A percentile compares a stretch with the other conserved stretches of the same genome.
phyloP scores from a whole-genome alignment of 805 yeast genomes.

The Hermanozyma aechmeae region DNA sequence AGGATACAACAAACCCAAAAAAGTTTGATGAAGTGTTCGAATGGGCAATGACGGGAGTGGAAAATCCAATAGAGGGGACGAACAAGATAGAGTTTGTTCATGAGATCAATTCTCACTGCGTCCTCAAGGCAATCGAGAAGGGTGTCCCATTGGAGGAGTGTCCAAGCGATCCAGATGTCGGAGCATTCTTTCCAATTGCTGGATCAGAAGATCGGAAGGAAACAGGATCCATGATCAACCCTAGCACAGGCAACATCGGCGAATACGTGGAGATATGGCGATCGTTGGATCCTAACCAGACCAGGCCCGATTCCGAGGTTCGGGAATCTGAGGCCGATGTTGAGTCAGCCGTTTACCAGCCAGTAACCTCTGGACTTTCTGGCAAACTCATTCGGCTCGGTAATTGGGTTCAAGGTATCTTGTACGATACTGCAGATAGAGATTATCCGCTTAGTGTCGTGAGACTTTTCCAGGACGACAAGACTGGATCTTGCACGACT shows the following conservation, averaged over 20 bases:
- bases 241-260: constrained; percentile 30
- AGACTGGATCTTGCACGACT: constrained; percentile 11
- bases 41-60: constrained; percentile 50
- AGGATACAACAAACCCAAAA: no score
- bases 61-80: constrained; percentile 23
- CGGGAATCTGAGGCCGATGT: constrained; percentile 10
- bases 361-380: no score
- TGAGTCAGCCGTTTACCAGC: no score
- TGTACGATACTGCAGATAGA: constrained; percentile 16
- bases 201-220: constrained; percentile 37
- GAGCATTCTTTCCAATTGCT: constrained; percentile 31
- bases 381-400: constrained; percentile 43
- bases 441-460: constrained; percentile 18
- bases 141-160: constrained; percentile 23
- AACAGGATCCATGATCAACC: constrained; percentile 40
- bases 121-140: constrained; percentile 16
- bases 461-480: constrained; percentile 12
- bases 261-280: constrained; percentile 49
- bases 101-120: constrained; percentile 32
- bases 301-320: constrained; percentile 18
- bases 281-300: constrained; percentile 31
- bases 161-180: constrained; percentile 31
- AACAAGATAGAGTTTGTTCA: constrained; percentile 29
- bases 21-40: constrained; percentile 31
- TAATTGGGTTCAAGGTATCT: constrained; percentile 43